Evolutionary conservation across 441 rosid genomes (phyloP).

Genomic region (Adansonia gregorii): DNA sequence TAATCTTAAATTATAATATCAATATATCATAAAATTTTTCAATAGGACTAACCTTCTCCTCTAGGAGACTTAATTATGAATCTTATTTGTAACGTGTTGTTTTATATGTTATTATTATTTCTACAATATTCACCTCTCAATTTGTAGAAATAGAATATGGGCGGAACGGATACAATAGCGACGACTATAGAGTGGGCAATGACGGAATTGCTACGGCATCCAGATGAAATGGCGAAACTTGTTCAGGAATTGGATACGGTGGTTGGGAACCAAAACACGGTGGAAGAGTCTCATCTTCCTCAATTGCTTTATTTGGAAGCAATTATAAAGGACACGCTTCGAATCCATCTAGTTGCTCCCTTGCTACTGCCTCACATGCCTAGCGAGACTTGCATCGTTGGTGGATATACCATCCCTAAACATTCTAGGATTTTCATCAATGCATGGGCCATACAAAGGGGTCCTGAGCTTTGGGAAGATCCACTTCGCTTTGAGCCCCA

Average conservation of each 20-base stretch:
- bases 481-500: neutral
- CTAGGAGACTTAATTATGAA: too few species aligned
- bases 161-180: slow-evolving; percentile 28
- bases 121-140: neutral
- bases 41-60: too few species aligned
- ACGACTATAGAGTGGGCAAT: slow-evolving; percentile 34
- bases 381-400: neutral
- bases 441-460: slow-evolving; percentile 17
- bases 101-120: too few species aligned
- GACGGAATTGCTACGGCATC: slow-evolving; percentile 33
- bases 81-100: too few species aligned
- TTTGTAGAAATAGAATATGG: slow-evolving; percentile 4
- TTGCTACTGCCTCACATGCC: slow-evolving; percentile 31
- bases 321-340: slow-evolving; percentile 31
- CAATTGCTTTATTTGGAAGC: slow-evolving; percentile 14
- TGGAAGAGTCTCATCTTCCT: slow-evolving; percentile 3
- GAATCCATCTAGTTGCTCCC: slow-evolving; percentile 36
- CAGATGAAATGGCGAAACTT: slow-evolving; percentile 23
- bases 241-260: slow-evolving; percentile 25
- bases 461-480: neutral
- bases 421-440: slow-evolving; percentile 35
- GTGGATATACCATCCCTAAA: slow-evolving; percentile 33
- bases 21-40: too few species aligned
- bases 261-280: neutral
- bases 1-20: too few species aligned